Base-by-base conservation (phyloP, 805 yeast genomes). In the Scheffersomyces coipomensis region DNA sequence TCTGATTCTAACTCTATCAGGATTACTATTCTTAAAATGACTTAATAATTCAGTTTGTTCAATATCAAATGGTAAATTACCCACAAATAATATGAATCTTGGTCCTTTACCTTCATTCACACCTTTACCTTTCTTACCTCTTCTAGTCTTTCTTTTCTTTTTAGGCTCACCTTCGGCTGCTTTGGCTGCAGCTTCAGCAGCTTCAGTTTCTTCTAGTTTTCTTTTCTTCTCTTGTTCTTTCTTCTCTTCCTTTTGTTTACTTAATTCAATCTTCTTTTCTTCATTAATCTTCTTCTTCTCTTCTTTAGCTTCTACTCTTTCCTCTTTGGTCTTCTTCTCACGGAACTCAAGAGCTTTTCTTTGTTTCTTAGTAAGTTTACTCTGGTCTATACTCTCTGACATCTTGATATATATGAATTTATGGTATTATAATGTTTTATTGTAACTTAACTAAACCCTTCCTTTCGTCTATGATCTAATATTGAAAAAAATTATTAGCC, bases 61-160 rank as follows among this genome's bases (percentile, higher is more conserved):
- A 17, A 81, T 64, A 38, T 80, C 81, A 57, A 79, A 87, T 3
- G 97, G 96, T 39, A 93, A 68, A 53, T 90, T 89, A 4, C 99
- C 99, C 7, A 90, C 88, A 64, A 93, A 93, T 23, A 93, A 64
- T 39, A 93, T 76, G 53, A 85, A 90, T 54, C 95, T 71, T 40
- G 79, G 84, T 13, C 79, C 83, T 46, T 56, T 62, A 7, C 68
- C 70, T 23, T 66, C 70, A 44, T 63, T 66, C 3, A 59, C 63
- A 10, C 81, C 83, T 58, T 74, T 80, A 16, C 85, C 85, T 46
- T 83, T 83, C 64, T 84, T 83, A 19, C 90, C 89, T 61, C 87
- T 72, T 66, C 91, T 76, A 2, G 90, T 82, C 59, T 85, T 83
- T 48, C 91, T 68, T 58, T 79, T 84, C 69, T 83, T 84, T 51